A percentile compares a stretch with the other conserved stretches of the same genome.
phyloP scores from a whole-genome alignment of 768 basidiomycete species.

The Rhodotorula paludigena region DNA sequence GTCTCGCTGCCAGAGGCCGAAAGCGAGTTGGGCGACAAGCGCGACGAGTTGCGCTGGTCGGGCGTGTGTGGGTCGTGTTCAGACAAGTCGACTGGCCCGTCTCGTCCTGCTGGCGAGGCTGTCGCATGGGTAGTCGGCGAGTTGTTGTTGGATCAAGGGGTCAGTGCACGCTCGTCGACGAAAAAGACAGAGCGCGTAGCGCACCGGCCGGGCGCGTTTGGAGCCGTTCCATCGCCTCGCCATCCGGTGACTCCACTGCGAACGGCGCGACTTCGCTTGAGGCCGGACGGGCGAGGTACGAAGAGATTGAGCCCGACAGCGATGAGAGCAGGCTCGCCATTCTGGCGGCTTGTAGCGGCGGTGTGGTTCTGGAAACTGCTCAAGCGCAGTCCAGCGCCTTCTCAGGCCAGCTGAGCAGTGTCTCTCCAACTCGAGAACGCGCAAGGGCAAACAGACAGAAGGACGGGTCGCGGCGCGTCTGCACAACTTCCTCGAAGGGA shows the following conservation, averaged over 20 bases:
- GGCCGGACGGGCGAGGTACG: background rate
- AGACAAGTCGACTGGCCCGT: background rate
- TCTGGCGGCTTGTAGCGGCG: background rate
- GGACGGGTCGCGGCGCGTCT: too few species aligned
- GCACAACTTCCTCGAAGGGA: too few species aligned
- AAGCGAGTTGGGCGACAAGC: conserved; percentile 21
- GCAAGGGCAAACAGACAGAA: too few species aligned
- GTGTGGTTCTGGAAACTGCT: background rate
- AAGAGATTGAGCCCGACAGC: background rate
- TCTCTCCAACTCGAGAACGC: too few species aligned
- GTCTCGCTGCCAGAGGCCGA: conserved; percentile 17
- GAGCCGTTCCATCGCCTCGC: background rate
- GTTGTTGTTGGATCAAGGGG: background rate
- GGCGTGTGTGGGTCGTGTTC: background rate
- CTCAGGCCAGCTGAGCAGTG: too few species aligned
- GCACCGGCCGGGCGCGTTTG: background rate
- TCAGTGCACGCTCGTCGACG: background rate
- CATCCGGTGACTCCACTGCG: too few species aligned
- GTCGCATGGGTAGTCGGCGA: background rate
- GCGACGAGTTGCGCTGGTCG: background rate
- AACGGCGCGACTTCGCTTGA: background rate
- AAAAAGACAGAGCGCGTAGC: background rate
- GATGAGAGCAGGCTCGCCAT: background rate
- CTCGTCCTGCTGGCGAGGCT: background rate
- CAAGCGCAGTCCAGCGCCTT: too few species aligned